Evolutionary conservation across 1,284 basidiomycete species (phyloP).

Genomic region (Fomitiporia mediterranea): DNA sequence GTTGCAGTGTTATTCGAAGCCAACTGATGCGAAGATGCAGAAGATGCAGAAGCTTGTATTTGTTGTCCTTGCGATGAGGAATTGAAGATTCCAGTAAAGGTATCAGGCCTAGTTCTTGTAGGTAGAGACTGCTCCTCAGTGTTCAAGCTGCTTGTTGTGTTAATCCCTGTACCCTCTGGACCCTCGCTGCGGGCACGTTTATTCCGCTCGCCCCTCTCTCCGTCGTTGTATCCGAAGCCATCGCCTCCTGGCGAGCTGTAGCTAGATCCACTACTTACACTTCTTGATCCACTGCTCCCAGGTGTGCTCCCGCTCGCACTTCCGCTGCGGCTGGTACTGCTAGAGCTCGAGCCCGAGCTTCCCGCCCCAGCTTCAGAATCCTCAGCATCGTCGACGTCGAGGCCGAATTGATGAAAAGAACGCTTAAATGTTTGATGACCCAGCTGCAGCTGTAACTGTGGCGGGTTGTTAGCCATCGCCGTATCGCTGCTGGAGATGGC

Average conservation of each 20-base stretch:
- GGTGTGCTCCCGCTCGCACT: conserved; percentile 3
- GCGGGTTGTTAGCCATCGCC: conserved; percentile 15
- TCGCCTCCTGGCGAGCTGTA: conserved; percentile 4
- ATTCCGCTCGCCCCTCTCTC: conserved; percentile 17
- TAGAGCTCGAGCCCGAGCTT: conserved; percentile 5
- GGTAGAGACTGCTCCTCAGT: too few relatives aligned
- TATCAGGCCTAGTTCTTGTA: neutral
- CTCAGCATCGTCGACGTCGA: conserved; percentile 19
- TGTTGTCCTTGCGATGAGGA: neutral
- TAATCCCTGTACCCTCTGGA: conserved; percentile 2
- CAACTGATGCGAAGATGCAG: too few relatives aligned
- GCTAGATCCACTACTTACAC: conserved; percentile 6
- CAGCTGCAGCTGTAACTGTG: conserved; percentile 17
- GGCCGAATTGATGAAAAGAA: conserved; percentile 20
- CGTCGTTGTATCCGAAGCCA: conserved; percentile 1
- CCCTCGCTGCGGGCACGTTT: conserved; percentile 21
- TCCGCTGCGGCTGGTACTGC: neutral
- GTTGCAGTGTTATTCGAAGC: neutral
- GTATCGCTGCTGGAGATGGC: neutral
- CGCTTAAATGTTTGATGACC: conserved; percentile 18
- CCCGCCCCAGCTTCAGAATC: neutral
- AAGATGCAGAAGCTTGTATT: too few relatives aligned
- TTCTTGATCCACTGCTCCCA: conserved; percentile 2
- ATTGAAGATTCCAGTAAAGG: neutral
- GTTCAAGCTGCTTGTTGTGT: neutral